Evolutionary conservation across 2,329 filamentous ascomycete species (phyloP).

Genomic region (Catunica adiposa): DNA sequence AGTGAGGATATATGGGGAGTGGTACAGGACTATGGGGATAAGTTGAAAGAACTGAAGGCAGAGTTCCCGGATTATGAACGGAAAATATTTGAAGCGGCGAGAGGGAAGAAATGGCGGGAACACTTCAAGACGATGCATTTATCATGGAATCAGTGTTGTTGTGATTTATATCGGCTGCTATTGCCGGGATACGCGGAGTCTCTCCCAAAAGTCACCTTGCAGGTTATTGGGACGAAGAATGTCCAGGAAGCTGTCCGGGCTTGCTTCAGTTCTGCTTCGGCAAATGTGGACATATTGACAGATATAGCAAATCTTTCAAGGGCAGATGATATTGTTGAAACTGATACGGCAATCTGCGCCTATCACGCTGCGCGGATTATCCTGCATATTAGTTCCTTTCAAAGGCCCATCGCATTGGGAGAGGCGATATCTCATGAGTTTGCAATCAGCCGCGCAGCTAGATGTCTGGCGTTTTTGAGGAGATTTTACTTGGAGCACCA

Average conservation of each 20-base stretch:
- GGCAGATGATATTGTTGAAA: constrained; percentile 17
- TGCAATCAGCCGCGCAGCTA: constrained; percentile 17
- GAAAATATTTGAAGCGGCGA: constrained; percentile 10
- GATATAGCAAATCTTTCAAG: neutral
- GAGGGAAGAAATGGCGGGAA: constrained; percentile 15
- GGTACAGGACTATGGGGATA: neutral
- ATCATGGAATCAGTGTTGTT: constrained; percentile 28
- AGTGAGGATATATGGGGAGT: neutral
- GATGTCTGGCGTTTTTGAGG: constrained; percentile 20
- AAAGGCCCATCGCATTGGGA: constrained; percentile 15
- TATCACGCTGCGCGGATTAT: constrained; percentile 27
- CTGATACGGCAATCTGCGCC: constrained; percentile 27
- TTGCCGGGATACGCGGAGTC: constrained; percentile 26
- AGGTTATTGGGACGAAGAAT: constrained; percentile 16
- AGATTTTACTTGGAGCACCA: constrained; percentile 10
- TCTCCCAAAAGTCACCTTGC: constrained; percentile 21
- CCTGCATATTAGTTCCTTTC: constrained; percentile 19
- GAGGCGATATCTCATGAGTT: constrained; percentile 15
- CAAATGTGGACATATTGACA: constrained; percentile 18
- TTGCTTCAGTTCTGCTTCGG: constrained; percentile 22
- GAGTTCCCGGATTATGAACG: constrained; percentile 13
- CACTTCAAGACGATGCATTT: constrained; percentile 21
- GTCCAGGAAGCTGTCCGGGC: constrained; percentile 18
- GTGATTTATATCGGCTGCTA: constrained; percentile 29
- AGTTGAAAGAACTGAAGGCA: neutral